Evolutionary conservation across 2,329 filamentous ascomycete species (phyloP).

Genomic region (Fusarium domesticum): DNA sequence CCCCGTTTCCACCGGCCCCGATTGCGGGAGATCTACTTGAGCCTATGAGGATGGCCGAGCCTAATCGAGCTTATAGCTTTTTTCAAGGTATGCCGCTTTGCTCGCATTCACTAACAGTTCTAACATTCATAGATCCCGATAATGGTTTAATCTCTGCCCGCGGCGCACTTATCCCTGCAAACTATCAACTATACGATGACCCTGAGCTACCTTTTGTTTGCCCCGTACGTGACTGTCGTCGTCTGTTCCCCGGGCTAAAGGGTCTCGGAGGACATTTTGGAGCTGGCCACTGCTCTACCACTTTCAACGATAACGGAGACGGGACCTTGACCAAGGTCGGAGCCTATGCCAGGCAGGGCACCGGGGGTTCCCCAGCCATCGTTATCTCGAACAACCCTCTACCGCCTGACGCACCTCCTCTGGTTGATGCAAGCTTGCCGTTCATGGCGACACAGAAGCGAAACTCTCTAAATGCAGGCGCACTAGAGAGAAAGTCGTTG

Average conservation of each 20-base stretch:
- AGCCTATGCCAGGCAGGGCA: conserved; percentile 20
- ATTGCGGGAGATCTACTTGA: conserved; percentile 5
- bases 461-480: not conserved
- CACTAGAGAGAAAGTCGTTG: conserved; percentile 1
- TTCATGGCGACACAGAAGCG: conserved; percentile 7
- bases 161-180: conserved; percentile 35
- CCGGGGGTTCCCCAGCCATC: conserved; percentile 27
- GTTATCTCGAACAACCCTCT: conserved; percentile 29
- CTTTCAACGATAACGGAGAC: conserved; percentile 41
- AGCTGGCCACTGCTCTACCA: conserved; percentile 24
- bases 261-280: conserved; percentile 29
- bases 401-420: conserved; percentile 20
- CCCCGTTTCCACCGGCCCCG: no score
- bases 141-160: conserved; percentile 9
- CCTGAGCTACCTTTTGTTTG: conserved; percentile 32
- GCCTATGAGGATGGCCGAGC: conserved; percentile 18
- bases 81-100: conserved; percentile 14
- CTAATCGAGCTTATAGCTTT: conserved; percentile 11
- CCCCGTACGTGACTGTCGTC: conserved; percentile 38
- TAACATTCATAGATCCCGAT: conserved; percentile 15
- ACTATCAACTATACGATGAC: conserved; percentile 30
- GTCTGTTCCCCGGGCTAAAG: conserved; percentile 23
- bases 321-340: conserved; percentile 37
- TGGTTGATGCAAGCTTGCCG: conserved; percentile 14
- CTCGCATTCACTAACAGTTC: not conserved